Base-by-base conservation (phyloP, 768 basidiomycete species). In the Leucocoprinus leucothites region DNA sequence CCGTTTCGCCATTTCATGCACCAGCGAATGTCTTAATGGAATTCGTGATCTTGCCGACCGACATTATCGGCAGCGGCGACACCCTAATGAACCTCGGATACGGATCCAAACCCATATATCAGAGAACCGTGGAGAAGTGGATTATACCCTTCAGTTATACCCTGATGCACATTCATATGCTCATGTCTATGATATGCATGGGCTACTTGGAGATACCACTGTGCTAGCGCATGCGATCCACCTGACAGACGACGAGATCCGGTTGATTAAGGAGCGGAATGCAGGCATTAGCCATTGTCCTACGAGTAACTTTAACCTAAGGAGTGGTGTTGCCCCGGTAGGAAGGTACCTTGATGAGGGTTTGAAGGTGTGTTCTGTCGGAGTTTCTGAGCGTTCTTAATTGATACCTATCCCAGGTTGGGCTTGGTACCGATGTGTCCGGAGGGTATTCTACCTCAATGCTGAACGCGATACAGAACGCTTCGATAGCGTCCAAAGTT, bases 1-100 rank as follows among this genome's bases (percentile, higher is more conserved):
- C 13, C 89, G 96, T n/a, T 98, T 98, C 68, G 96, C 96, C 21
- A 88, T 98, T 56, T 86, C 91, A 9, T 96, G 94, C 70, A 84
- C 94, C 0, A 68, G 76, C 11, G 71, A 80, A n/a, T 82, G 95
- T 26, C 78, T 98, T 48, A 45, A 64, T 0, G 69, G 72, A 3
- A 76, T 98, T 4, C 85, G 89, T 8, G 60, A 71, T 3, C 70
- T 96, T 38, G 88, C 88, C 0, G 35, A 56, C 47, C 28, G 43
- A 35, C 22, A 49, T 34, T 40, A 48, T 7, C 19, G 6, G 13
- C 46, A 49, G 9, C 6, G 31, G 11, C 28, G 28, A 36, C 21
- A 41, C 26, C 64, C 71, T 19, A 65, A 74, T 2, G 81, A 90
- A 62, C 78, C 84, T 3, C 59, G 70, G 1, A 76, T 98, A 31